Evolutionary conservation across 495 filamentous ascomycete genomes (phyloP).

Genomic region (Friedmanniomyces simplex): DNA sequence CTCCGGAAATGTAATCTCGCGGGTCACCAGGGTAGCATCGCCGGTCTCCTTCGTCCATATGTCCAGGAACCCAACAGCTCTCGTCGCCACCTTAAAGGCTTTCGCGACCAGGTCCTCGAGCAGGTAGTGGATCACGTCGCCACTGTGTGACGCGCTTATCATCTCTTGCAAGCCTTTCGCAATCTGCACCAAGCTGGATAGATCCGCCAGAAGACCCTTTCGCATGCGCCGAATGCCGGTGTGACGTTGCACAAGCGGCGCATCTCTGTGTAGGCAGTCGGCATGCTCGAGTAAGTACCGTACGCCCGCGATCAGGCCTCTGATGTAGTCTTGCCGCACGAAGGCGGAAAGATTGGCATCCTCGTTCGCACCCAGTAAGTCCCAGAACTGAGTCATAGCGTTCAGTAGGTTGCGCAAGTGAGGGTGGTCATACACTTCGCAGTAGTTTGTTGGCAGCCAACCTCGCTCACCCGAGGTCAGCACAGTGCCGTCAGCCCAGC

Average conservation of each 20-base stretch:
- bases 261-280: slow-evolving; percentile 75
- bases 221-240: slow-evolving; percentile 69
- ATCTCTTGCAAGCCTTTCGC: slow-evolving; percentile 71
- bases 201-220: slow-evolving; percentile 77
- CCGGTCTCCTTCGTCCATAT: slow-evolving; percentile 61
- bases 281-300: slow-evolving; percentile 80
- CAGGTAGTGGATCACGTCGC: slow-evolving; percentile 53
- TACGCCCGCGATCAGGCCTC: slow-evolving; percentile 86
- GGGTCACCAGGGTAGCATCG: not conserved
- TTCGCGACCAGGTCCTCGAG: slow-evolving; percentile 88
- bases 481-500: slow-evolving; percentile 98
- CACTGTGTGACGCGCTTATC: slow-evolving; percentile 42
- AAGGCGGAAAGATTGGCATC: slow-evolving; percentile 57
- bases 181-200: slow-evolving; percentile 78
- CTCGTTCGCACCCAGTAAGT: slow-evolving; percentile 64
- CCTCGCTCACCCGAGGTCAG: slow-evolving; percentile 78
- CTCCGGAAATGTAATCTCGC: not conserved
- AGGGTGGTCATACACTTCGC: slow-evolving; percentile 81
- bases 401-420: slow-evolving; percentile 76
- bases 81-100: slow-evolving; percentile 86
- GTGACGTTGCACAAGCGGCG: slow-evolving; percentile 57
- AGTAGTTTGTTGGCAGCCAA: slow-evolving; percentile 98
- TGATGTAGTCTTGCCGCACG: slow-evolving; percentile 79
- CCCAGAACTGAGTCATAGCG: slow-evolving; percentile 86
- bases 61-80: slow-evolving; percentile 87